These are phyloP conservation scores for Phaseolus coccineus DNA, from an alignment of 331 rosid genomes.

Conservation along the genomic window DNA sequence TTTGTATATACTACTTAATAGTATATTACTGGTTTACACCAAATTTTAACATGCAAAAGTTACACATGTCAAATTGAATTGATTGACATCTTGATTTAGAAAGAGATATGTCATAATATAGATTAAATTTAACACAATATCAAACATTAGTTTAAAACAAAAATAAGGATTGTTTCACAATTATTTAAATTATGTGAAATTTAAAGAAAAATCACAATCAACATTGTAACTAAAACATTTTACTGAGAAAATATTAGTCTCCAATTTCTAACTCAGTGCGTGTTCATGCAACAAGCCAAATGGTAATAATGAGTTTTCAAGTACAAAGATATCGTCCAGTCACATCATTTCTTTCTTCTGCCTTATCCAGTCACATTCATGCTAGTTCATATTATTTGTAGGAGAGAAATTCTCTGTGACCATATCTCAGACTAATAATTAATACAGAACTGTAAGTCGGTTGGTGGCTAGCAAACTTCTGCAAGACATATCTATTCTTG, in stretches of 20 bases:
- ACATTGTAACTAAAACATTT: not conserved
- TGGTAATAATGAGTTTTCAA: not conserved
- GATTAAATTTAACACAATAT: too few species aligned
- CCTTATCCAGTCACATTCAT: not conserved
- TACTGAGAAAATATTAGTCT: not conserved
- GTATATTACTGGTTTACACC: too few species aligned
- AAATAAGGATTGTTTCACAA: too few species aligned
- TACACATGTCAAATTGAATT: too few species aligned
- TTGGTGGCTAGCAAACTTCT: too few species aligned
- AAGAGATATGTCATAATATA: too few species aligned
- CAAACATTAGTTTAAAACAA: too few species aligned
- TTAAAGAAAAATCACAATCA: too few species aligned
- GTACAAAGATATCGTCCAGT: not conserved
- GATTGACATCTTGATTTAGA: too few species aligned
- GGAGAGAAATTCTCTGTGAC: not conserved
- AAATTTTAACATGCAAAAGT: too few species aligned
- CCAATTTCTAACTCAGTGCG: not conserved
- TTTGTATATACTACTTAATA: too few species aligned
- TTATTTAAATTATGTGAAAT: too few species aligned
- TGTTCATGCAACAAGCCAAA: constrained; percentile 22
- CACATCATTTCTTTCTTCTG: not conserved
- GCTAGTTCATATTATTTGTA: not conserved
- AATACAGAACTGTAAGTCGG: not conserved
- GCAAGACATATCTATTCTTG: constrained; percentile 14
- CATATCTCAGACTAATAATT: not conserved